Evolutionary conservation across 352 stramenopile genomes (phyloP).

Genomic region (Globisporangium orthogonon): DNA sequence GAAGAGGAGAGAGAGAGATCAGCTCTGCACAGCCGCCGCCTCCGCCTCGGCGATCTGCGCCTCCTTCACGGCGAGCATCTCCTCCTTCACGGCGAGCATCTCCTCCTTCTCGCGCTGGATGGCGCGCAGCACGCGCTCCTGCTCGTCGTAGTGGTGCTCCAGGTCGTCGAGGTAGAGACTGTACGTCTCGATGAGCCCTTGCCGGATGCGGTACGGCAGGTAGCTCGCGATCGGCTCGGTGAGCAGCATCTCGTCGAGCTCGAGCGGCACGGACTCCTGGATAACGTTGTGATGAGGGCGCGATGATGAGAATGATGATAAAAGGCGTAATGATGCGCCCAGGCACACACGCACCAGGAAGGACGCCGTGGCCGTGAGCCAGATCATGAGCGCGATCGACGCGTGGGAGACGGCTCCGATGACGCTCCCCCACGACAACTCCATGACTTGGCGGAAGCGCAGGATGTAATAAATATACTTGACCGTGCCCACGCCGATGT

Average conservation of each 20-base stretch:
- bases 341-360: constrained; percentile 52
- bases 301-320: too few species aligned
- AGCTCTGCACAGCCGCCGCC: constrained; percentile 1
- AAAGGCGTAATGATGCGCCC: neutral
- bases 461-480: constrained; percentile 91
- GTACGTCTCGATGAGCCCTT: constrained; percentile 86
- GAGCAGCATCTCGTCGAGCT: constrained; percentile 79
- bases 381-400: constrained; percentile 76
- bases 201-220: constrained; percentile 78
- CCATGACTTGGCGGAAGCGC: constrained; percentile 83
- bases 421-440: constrained; percentile 82
- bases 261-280: constrained; percentile 80
- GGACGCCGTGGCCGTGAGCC: constrained; percentile 77
- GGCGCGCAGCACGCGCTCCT: constrained; percentile 74
- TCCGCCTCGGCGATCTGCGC: constrained; percentile 7
- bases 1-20: neutral
- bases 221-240: constrained; percentile 78
- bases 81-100: constrained; percentile 14
- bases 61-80: constrained; percentile 18
- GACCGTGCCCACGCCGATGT: constrained; percentile 80
- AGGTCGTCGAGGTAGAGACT: constrained; percentile 83
- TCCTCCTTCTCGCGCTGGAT: constrained; percentile 60
- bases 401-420: constrained; percentile 78
- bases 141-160: constrained; percentile 76
- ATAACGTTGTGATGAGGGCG: too few species aligned